A percentile compares a stretch with the other conserved stretches of the same genome.
These are phyloP conservation scores for Metschnikowia bowlesiae DNA, from an alignment of 805 yeast genomes.

Conservation along the genomic window DNA sequence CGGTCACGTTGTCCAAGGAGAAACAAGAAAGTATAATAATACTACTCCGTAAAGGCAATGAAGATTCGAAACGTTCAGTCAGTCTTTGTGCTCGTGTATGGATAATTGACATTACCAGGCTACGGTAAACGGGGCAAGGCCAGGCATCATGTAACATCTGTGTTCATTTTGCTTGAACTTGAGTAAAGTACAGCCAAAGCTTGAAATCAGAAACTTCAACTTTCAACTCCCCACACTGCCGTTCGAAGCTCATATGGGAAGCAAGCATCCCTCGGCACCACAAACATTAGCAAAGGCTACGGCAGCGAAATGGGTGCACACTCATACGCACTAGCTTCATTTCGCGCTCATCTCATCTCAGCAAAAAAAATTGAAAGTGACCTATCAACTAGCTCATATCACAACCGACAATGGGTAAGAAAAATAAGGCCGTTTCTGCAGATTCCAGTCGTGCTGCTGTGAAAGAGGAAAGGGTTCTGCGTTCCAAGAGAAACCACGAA, in stretches of 20 bases:
- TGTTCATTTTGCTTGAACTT: neutral
- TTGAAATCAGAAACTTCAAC: neutral
- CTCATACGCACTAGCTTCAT: neutral
- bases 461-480: neutral
- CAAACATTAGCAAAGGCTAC: neutral
- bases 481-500: constrained; percentile 24
- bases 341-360: constrained; percentile 14
- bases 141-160: too few relatives aligned
- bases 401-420: constrained; percentile 10
- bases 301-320: constrained; percentile 1
- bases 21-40: neutral
- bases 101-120: too few relatives aligned
- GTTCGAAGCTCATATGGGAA: neutral
- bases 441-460: neutral
- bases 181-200: too few relatives aligned
- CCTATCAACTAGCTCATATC: constrained; percentile 1
- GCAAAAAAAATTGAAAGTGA: constrained; percentile 5
- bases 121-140: too few relatives aligned
- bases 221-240: neutral
- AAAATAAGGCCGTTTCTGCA: constrained; percentile 2
- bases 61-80: too few relatives aligned
- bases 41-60: neutral
- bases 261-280: neutral
- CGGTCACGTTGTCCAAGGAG: neutral
- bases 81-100: too few relatives aligned